Percentiles rank a stretch among this genome's conserved stretches.
Evolutionary conservation across 2,329 filamentous ascomycete genomes (phyloP).

Genomic region (Sporothrix schenckii): DNA sequence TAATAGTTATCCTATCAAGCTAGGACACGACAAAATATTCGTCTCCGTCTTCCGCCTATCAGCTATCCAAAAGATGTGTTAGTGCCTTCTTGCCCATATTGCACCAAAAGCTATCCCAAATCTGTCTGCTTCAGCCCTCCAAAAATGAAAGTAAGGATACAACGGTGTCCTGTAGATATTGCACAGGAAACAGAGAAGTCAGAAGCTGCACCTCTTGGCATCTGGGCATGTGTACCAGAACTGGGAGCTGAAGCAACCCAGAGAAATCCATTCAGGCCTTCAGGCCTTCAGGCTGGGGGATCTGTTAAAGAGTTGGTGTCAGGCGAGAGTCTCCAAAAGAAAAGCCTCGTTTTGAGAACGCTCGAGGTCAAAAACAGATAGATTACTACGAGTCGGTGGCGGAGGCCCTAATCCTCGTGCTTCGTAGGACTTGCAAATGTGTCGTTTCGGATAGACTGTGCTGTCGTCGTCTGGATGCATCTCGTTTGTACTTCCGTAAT

Average conservation of each 20-base stretch:
- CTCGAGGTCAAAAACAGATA: neutral
- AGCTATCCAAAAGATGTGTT: neutral
- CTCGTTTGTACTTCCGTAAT: neutral
- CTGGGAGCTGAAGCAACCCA: too few relatives aligned
- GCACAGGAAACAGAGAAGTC: too few relatives aligned
- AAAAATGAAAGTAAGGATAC: too few relatives aligned
- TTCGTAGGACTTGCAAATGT: neutral
- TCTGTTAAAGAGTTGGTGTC: too few relatives aligned
- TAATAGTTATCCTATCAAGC: too few relatives aligned
- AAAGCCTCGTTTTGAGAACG: neutral
- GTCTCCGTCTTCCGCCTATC: too few relatives aligned
- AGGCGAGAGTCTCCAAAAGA: too few relatives aligned
- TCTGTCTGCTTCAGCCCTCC: neutral
- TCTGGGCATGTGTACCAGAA: too few relatives aligned
- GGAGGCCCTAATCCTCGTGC: neutral
- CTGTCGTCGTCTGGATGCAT: neutral
- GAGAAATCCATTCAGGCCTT: too few relatives aligned
- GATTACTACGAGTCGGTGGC: neutral
- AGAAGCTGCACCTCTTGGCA: neutral
- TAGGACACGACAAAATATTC: neutral
- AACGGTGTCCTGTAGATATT: too few relatives aligned
- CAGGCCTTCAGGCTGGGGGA: too few relatives aligned
- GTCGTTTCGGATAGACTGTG: conserved; percentile 20
- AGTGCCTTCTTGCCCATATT: neutral
- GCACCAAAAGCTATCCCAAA: neutral